Conservation (phyloP, 306 rosid species). For the Sicyos edulis region DNA sequence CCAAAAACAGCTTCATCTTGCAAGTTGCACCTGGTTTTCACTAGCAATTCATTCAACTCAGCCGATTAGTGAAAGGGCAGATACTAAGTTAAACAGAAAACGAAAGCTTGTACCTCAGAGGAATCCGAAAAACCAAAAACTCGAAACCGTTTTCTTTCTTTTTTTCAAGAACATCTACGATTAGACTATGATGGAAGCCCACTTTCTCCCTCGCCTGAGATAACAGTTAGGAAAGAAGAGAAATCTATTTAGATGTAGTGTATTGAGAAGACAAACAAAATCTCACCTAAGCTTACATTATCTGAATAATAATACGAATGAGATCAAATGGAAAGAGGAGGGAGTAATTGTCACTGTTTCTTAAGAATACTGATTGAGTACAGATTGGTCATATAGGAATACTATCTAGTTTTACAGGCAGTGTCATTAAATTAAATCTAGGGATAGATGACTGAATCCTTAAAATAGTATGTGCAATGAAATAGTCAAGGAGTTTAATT, state of each 20-base stretch:
- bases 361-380: background rate
- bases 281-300: background rate
- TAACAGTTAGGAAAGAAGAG: background rate
- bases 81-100: conserved; percentile 10
- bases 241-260: too few species aligned
- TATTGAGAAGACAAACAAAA: background rate
- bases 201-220: conserved; percentile 3
- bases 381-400: background rate
- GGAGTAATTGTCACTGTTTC: background rate
- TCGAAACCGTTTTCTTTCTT: background rate
- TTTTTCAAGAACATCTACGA: background rate
- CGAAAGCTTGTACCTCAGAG: background rate
- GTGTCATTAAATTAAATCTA: background rate
- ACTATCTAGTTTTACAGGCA: background rate
- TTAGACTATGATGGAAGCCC: background rate
- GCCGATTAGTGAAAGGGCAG: too few species aligned
- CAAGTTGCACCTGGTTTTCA: background rate
- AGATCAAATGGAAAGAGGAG: background rate
- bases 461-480: too few species aligned
- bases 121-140: background rate
- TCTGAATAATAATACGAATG: background rate
- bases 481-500: too few species aligned
- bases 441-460: background rate
- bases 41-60: too few species aligned
- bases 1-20: conserved; percentile 1